phyloP scores from a whole-genome alignment of 352 stramenopile genomes.

The Thalassiosira hispida region DNA sequence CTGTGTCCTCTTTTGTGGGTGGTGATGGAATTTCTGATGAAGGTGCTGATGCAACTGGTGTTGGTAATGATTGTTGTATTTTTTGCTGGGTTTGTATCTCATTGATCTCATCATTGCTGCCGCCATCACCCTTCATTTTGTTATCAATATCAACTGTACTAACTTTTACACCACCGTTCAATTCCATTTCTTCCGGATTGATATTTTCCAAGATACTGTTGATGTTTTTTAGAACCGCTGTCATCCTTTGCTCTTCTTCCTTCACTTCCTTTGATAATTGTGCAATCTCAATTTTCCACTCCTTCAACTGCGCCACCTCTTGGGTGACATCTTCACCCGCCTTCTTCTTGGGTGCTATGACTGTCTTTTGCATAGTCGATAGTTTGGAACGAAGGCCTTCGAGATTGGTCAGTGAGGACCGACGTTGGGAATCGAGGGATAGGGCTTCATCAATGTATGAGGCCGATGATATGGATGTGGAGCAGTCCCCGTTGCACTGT shows the following conservation, averaged over 20 bases:
- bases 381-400: conserved; percentile 38
- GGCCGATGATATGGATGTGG: background rate
- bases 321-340: conserved; percentile 27
- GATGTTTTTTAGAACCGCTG: conserved; percentile 19
- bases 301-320: conserved; percentile 48
- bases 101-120: background rate
- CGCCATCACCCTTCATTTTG: too few relatives aligned
- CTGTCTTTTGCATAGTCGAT: conserved; percentile 45
- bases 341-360: conserved; percentile 53
- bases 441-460: conserved; percentile 39
- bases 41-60: conserved; percentile 5
- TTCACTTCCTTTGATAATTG: conserved; percentile 41
- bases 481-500: background rate
- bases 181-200: conserved; percentile 23
- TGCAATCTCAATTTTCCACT: conserved; percentile 53
- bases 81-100: conserved; percentile 1
- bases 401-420: conserved; percentile 31
- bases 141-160: too few relatives aligned
- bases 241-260: conserved; percentile 29
- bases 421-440: conserved; percentile 33
- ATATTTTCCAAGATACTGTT: conserved; percentile 33
- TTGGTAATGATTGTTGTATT: conserved; percentile 17
- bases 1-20: background rate
- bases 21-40: conserved; percentile 13
- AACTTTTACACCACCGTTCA: background rate